These are phyloP conservation scores for Zygnema circumcarinatum DNA, from an alignment of 139 green algal genomes.

Conservation along the genomic window DNA sequence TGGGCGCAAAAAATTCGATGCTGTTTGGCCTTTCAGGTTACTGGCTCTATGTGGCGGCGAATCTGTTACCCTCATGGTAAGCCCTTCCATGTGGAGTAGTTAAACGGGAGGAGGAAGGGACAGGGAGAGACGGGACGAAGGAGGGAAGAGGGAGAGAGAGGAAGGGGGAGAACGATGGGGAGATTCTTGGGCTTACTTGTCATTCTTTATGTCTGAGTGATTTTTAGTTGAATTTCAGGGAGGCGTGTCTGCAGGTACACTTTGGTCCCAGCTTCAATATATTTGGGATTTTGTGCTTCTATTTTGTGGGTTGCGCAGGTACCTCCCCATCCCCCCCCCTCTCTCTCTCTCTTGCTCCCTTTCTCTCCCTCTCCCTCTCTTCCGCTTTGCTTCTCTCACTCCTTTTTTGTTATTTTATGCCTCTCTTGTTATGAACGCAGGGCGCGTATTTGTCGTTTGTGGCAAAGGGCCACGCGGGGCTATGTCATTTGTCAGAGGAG, in stretches of 20 bases:
- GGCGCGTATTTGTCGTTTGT: slow-evolving; percentile 22
- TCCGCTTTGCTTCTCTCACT: background rate
- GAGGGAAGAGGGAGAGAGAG: no score
- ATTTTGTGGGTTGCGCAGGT: slow-evolving; percentile 50
- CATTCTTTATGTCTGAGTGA: no score
- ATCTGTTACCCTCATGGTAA: slow-evolving; percentile 32
- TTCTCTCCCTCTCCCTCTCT: background rate
- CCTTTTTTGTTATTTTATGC: background rate
- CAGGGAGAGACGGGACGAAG: no score
- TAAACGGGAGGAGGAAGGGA: no score
- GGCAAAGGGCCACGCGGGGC: slow-evolving; percentile 8
- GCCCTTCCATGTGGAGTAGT: background rate
- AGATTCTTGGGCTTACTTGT: no score
- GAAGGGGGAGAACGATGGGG: no score
- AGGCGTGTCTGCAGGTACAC: background rate
- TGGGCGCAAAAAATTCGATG: slow-evolving; percentile 7
- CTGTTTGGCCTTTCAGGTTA: slow-evolving; percentile 46
- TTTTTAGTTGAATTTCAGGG: background rate
- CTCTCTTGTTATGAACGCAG: slow-evolving; percentile 10
- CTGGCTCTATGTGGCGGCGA: slow-evolving; percentile 41
- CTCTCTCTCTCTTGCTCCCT: background rate
- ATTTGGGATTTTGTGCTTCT: slow-evolving; percentile 34
- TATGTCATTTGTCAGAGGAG: slow-evolving; percentile 23
- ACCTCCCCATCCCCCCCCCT: background rate
- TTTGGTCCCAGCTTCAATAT: slow-evolving; percentile 27